phyloP scores from a whole-genome alignment of 768 basidiomycete genomes.

The Phanerochaete sordida region DNA sequence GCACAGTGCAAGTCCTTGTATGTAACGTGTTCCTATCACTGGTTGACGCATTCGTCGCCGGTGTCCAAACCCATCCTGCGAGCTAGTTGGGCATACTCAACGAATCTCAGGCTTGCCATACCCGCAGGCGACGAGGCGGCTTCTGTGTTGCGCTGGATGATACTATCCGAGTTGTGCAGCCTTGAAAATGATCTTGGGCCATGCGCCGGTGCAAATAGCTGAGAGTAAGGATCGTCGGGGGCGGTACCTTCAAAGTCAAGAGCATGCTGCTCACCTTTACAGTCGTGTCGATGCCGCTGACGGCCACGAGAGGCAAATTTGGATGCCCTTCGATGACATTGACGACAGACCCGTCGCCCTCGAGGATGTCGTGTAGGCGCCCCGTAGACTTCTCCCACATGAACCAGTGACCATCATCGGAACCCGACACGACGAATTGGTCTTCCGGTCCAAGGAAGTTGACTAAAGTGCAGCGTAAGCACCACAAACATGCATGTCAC shows the following conservation, averaged over 20 bases:
- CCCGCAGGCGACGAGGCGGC: constrained; percentile 25
- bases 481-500: not conserved
- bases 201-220: constrained; percentile 66
- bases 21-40: constrained; percentile 5
- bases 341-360: constrained; percentile 79
- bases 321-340: constrained; percentile 87
- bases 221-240: not conserved
- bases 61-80: constrained; percentile 8
- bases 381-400: constrained; percentile 76
- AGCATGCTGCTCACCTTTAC: constrained; percentile 56
- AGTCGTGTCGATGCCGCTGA: constrained; percentile 83
- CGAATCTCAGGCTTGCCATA: constrained; percentile 29
- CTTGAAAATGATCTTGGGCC: constrained; percentile 51
- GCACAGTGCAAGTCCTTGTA: not conserved
- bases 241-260: not conserved
- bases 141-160: constrained; percentile 53
- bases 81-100: constrained; percentile 25
- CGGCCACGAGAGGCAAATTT: constrained; percentile 74
- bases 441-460: constrained; percentile 81
- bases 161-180: constrained; percentile 46
- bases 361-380: constrained; percentile 67
- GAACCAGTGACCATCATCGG: constrained; percentile 86
- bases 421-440: constrained; percentile 78
- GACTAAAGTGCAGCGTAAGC: constrained; percentile 38
- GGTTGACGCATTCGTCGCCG: constrained; percentile 13